These are phyloP conservation scores for Ephemerocybe angulata DNA, from an alignment of 768 basidiomycete species.

Conservation along the genomic window DNA sequence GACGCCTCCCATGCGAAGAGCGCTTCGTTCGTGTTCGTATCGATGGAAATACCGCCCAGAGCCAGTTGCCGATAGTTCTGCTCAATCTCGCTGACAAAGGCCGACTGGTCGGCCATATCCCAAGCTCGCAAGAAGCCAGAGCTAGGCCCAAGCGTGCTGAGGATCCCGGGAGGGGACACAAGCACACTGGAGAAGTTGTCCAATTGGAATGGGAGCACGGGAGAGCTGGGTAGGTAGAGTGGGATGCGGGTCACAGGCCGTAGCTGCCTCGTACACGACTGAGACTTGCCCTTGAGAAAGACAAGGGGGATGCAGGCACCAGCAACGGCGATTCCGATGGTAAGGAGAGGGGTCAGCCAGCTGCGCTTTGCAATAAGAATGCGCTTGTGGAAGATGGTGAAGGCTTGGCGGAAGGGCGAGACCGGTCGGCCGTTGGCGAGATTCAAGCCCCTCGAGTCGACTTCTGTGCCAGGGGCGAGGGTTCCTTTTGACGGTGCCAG, in stretches of 20 bases:
- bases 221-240: constrained; percentile 54
- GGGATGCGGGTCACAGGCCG: constrained; percentile 35
- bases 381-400: constrained; percentile 74
- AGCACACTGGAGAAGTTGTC: constrained; percentile 36
- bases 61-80: constrained; percentile 52
- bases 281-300: constrained; percentile 50
- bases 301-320: constrained; percentile 67
- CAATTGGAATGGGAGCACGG: constrained; percentile 30
- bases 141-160: constrained; percentile 42
- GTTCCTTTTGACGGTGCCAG: constrained; percentile 15
- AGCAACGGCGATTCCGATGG: constrained; percentile 51
- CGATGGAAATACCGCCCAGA: constrained; percentile 66
- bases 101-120: constrained; percentile 51
- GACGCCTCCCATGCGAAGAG: constrained; percentile 72
- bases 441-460: constrained; percentile 25
- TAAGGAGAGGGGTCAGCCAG: constrained; percentile 63
- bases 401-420: constrained; percentile 59
- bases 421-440: constrained; percentile 51
- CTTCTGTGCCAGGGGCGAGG: constrained; percentile 18
- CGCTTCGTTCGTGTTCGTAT: constrained; percentile 44
- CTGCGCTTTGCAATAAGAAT: constrained; percentile 57
- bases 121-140: constrained; percentile 31
- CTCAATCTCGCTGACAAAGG: constrained; percentile 53
- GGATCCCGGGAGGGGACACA: constrained; percentile 52
- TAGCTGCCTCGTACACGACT: constrained; percentile 48